Evolutionary conservation across 2,329 filamentous ascomycete species (phyloP).

Genomic region (Hypoxylon sp.): DNA sequence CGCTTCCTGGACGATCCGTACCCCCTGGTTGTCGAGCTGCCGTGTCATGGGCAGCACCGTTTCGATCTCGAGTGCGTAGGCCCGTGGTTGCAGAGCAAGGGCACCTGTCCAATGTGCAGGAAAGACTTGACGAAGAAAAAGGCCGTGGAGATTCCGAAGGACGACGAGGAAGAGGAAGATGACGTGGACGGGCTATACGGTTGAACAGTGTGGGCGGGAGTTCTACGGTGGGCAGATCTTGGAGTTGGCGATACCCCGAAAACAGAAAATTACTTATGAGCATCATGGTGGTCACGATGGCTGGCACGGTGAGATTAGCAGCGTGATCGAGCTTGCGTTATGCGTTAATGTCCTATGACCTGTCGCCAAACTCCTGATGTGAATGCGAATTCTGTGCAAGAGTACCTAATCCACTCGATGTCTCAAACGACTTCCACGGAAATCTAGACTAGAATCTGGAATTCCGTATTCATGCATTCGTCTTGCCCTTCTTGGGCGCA

Average conservation of each 20-base stretch:
- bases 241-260: slow-evolving; percentile 39
- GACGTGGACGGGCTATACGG: slow-evolving; percentile 65
- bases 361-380: slow-evolving; percentile 21
- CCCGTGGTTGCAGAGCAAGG: slow-evolving; percentile 74
- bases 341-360: slow-evolving; percentile 18
- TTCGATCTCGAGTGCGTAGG: slow-evolving; percentile 77
- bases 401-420: slow-evolving; percentile 12
- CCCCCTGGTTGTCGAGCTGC: slow-evolving; percentile 73
- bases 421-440: background rate
- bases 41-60: slow-evolving; percentile 68
- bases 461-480: slow-evolving; percentile 46
- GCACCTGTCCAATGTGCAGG: slow-evolving; percentile 73
- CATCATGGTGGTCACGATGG: background rate
- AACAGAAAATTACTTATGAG: slow-evolving; percentile 1
- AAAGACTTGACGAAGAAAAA: slow-evolving; percentile 69
- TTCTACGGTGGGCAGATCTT: slow-evolving; percentile 15
- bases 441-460: background rate
- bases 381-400: slow-evolving; percentile 10
- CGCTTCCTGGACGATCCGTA: slow-evolving; percentile 71
- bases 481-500: slow-evolving; percentile 50
- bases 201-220: slow-evolving; percentile 38
- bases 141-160: slow-evolving; percentile 55
- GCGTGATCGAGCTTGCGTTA: slow-evolving; percentile 8
- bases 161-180: slow-evolving; percentile 65
- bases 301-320: background rate